Evolutionary conservation across 2,329 filamentous ascomycete species (phyloP).

Genomic region (Calonectria montana): DNA sequence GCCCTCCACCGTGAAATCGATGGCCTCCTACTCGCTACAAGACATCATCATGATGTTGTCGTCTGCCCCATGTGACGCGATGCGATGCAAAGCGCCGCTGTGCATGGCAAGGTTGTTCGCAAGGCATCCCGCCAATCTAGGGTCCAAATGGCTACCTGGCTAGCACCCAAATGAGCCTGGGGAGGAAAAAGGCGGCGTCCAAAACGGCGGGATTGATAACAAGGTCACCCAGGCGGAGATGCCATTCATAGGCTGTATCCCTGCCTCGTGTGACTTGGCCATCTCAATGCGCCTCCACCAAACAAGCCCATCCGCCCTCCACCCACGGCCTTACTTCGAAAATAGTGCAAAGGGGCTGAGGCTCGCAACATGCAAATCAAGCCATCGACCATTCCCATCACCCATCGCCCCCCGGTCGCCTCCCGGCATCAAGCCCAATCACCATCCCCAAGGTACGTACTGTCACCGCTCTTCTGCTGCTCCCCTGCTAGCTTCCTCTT

Average conservation of each 20-base stretch:
- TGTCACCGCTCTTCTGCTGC: slow-evolving; percentile 35
- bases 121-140: not conserved
- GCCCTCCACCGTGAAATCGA: not conserved
- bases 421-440: not conserved
- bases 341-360: slow-evolving; percentile 21
- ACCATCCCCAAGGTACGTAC: slow-evolving; percentile 28
- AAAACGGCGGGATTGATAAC: slow-evolving; percentile 21
- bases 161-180: not conserved
- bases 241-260: slow-evolving; percentile 18
- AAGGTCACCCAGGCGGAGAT: slow-evolving; percentile 19
- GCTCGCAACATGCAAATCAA: slow-evolving; percentile 14
- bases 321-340: slow-evolving; percentile 20
- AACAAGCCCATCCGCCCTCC: slow-evolving; percentile 21
- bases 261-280: slow-evolving; percentile 15
- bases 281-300: slow-evolving; percentile 25
- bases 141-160: not conserved
- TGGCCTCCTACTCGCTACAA: not conserved
- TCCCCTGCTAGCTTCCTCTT: slow-evolving; percentile 15
- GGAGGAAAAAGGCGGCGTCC: not conserved
- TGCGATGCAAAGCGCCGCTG: not conserved
- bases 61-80: slow-evolving; percentile 3
- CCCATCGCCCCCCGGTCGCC: slow-evolving; percentile 8
- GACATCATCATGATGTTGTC: slow-evolving; percentile 1
- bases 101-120: slow-evolving; percentile 11
- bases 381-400: slow-evolving; percentile 8